Evolutionary conservation across 768 basidiomycete genomes (phyloP).

Genomic region (Russula sp.): DNA sequence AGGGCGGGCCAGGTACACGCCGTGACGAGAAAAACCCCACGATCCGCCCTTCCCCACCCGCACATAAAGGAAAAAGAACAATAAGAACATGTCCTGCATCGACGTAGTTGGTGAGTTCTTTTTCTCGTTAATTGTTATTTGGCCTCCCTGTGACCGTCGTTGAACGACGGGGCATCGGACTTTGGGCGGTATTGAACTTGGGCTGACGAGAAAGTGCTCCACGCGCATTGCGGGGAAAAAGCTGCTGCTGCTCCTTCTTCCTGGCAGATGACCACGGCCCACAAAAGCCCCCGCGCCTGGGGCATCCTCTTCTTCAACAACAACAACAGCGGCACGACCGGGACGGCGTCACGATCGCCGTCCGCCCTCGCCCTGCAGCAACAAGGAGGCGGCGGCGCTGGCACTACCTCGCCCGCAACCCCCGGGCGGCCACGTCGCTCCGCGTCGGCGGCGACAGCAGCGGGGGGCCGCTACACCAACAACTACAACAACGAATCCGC

Average conservation of each 20-base stretch:
- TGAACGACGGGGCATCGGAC: neutral
- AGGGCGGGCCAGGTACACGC: neutral
- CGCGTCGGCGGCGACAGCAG: neutral
- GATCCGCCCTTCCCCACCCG: neutral
- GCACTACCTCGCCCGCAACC: neutral
- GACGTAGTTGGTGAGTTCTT: conserved; percentile 4
- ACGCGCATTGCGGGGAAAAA: neutral
- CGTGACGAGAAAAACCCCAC: neutral
- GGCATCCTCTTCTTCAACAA: neutral
- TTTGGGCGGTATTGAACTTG: neutral
- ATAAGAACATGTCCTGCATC: neutral
- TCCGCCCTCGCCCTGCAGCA: neutral
- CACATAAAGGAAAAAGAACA: neutral
- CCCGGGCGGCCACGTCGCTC: neutral
- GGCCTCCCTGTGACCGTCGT: neutral
- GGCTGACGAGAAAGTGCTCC: neutral
- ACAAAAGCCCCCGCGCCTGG: neutral
- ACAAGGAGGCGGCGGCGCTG: too few species aligned
- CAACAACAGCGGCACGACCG: neutral
- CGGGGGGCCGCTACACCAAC: neutral
- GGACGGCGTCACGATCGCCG: neutral
- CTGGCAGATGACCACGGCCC: neutral
- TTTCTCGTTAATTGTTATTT: neutral
- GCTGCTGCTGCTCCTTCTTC: neutral
- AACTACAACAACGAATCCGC: neutral